Evolutionary conservation across 108 stramenopile genomes (phyloP).

Genomic region (Cyclostephanos tholiformis): DNA sequence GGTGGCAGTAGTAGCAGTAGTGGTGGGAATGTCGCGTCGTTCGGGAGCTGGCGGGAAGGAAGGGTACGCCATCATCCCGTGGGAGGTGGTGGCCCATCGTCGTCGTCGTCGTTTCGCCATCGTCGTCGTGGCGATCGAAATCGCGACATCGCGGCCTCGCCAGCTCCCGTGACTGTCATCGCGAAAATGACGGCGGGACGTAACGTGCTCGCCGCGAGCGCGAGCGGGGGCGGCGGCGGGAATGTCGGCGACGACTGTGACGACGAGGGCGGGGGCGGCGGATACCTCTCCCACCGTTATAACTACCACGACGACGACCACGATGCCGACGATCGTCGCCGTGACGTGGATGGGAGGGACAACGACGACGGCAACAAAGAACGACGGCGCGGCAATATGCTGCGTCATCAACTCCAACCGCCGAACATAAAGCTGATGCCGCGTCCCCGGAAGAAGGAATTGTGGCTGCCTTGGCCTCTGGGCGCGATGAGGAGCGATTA

Average conservation of each 20-base stretch:
- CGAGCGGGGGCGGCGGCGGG: no score
- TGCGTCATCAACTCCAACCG: background rate
- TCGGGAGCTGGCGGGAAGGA: no score
- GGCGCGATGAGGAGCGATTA: constrained; percentile 46
- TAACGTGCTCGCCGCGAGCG: background rate
- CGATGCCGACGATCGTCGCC: background rate
- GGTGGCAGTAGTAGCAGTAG: no score
- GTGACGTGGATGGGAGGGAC: background rate
- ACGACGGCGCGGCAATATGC: background rate
- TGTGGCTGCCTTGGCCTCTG: constrained; percentile 55
- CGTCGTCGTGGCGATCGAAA: no score
- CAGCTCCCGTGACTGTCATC: no score
- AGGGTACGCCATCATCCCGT: no score
- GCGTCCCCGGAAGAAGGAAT: constrained; percentile 49
- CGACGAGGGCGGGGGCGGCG: no score
- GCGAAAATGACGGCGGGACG: background rate
- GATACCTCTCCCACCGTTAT: no score
- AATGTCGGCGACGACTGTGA: background rate
- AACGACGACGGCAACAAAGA: background rate
- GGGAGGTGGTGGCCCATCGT: no score
- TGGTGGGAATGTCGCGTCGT: no score
- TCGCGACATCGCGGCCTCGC: no score
- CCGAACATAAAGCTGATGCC: constrained; percentile 18
- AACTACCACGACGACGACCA: background rate
- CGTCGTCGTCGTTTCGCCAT: no score